Evolutionary conservation across 257 asterid species (phyloP), one percentile per base, ranked within the genome.

Genomic region (Knoxia roxburghii): DNA sequence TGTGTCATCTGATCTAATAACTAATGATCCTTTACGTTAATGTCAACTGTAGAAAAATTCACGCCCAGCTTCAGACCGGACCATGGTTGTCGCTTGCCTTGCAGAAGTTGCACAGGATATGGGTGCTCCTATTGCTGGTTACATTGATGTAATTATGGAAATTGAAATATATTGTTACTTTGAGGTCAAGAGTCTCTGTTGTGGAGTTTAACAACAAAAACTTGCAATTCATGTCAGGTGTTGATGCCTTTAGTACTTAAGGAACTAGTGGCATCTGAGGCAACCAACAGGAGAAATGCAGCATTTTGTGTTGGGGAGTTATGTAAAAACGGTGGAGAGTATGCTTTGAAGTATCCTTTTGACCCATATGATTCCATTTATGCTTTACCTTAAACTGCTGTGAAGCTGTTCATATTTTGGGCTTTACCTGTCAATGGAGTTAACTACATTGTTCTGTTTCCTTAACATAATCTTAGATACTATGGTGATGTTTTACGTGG

Each of bases 41-140:
- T 65, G 65, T 41, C 64, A 54, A 72, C 60, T 81, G 72, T 88
- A 93, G 98, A 90, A 78, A 85, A 89, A 87, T 64, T 86, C 95
- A 68, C 93, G 95, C 73, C 95, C 99, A 52, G 85, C 87, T 23
- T 88, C 83, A 71, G 97, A 90, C 75, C 86, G 96, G 82, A 93
- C 99, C 53, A 93, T 93, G 99, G 99, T 93, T 75, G 97, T 93
- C 66, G 99, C 96, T 61, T 85, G 95, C 78, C 90, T 94, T 74
- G 99, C 99, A 68, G 97, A 94, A 87, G 99, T 94, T 81, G 96
- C 99, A 53, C 97, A 87, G 81, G 86, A 90, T 80, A 90, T 94
- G 96, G 97, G 97, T 70, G 86, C 91, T 78, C 99, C 99, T 60
- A 85, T 94, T 75, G 86, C 95, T 61, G 89, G 82, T 73, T 94